Evolutionary conservation across 2,329 filamentous ascomycete species (phyloP).

Genomic region (Talaromyces sp.): DNA sequence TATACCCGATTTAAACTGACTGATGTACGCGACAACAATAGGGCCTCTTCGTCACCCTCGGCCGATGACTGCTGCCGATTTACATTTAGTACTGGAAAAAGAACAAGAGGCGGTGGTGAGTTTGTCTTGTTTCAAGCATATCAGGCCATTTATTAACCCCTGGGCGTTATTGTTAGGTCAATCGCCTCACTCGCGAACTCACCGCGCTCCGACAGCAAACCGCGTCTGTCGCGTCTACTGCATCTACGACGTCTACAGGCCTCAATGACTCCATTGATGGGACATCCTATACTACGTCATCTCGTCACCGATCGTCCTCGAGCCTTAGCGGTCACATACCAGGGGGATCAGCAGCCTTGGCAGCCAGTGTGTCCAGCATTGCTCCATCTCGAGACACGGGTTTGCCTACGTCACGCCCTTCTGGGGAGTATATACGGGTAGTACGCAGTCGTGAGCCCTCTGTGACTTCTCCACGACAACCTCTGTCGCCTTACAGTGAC

Average conservation of each 20-base stretch:
- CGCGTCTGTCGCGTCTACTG: constrained; percentile 56
- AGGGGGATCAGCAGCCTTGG: constrained; percentile 26
- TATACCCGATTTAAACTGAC: not conserved
- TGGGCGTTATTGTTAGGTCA: constrained; percentile 55
- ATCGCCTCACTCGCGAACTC: constrained; percentile 85
- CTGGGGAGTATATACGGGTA: constrained; percentile 22
- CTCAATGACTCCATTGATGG: constrained; percentile 45
- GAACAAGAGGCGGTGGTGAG: constrained; percentile 89
- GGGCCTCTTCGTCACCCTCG: constrained; percentile 80
- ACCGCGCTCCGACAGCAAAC: constrained; percentile 69
- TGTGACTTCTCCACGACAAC: constrained; percentile 32
- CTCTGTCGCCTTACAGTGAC: constrained; percentile 24
- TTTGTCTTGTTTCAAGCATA: constrained; percentile 10
- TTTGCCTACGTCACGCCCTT: constrained; percentile 22
- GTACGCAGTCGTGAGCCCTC: constrained; percentile 39
- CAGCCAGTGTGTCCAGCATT: constrained; percentile 37
- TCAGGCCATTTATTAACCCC: not conserved
- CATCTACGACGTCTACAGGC: constrained; percentile 50
- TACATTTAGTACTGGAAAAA: constrained; percentile 85
- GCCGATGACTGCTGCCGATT: constrained; percentile 79
- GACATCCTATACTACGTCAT: constrained; percentile 48
- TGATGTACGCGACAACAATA: not conserved
- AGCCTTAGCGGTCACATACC: constrained; percentile 45
- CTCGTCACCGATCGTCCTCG: constrained; percentile 51
- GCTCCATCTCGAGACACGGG: constrained; percentile 36